Evolutionary conservation across 176 grass and related monocot genomes (phyloP), one percentile per base, ranked within the genome.

Genomic region (Puccinellia tenuiflora): DNA sequence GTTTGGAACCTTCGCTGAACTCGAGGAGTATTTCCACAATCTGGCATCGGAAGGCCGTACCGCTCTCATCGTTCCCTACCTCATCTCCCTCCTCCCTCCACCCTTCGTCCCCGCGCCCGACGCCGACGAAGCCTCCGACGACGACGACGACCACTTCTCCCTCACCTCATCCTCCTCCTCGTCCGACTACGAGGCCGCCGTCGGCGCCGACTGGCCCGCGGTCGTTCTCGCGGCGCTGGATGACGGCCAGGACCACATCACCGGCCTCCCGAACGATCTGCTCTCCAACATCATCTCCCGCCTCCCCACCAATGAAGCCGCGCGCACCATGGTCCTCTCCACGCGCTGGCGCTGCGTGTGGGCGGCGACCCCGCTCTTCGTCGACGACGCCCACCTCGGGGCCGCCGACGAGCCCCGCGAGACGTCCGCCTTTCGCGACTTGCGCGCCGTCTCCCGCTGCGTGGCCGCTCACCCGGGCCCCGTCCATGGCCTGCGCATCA

Each of bases 391-490:
- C 12, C 68, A 71, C 68, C 68, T 71, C 68, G 26, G 68, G 68
- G 6, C 2, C 39, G 6, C n/a, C n/a, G 39, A 71, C 1, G 38
- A 2, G 38, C 22, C 0, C 38, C 68, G 65, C 65, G 1, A 11
- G n/a, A 8, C 24, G 53, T 3, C 52, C 52, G 7, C 52, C 17
- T n/a, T 67, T 17, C 7, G 22, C n/a, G n/a, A 5, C 38, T 12
- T 45, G 39, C 68, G 68, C 11, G 68, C 68, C 68, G 68, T 71
- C 39, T 71, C 68, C 0, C 38, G 39, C n/a, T 71, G 68, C 68
- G 39, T 71, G 39, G 68, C 68, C 68, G 68, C 68, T 71, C 68
- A 71, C 68, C 68, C 68, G 2, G 68, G 68, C 39, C 68, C 68
- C n/a, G 39, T 71, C 68, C 39, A 13, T 12, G 68, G 22, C n/a